Conservation (phyloP, 495 filamentous ascomycete species). For the Trichocladium uniseriatum region DNA sequence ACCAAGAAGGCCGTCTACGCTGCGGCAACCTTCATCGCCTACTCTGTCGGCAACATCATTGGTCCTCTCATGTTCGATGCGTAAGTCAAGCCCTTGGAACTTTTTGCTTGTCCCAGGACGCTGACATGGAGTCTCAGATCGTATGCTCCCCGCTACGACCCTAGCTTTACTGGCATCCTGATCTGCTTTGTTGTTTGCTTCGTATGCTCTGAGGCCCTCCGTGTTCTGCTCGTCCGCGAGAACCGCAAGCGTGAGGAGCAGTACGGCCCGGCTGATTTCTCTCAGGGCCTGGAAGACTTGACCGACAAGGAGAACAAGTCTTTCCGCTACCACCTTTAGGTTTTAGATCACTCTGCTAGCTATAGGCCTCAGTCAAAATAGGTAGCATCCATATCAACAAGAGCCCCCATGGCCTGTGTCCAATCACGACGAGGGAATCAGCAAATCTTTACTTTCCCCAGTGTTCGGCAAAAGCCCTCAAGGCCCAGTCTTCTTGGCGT, state of each 20-base stretch:
- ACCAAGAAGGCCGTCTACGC: conserved; percentile 8
- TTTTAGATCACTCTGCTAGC: too few relatives aligned
- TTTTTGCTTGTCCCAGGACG: too few relatives aligned
- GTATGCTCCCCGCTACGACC: conserved; percentile 5
- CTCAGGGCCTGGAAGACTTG: conserved; percentile 1
- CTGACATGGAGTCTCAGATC: background rate
- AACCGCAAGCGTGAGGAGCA: conserved; percentile 1
- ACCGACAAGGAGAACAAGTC: conserved; percentile 3
- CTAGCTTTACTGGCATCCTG: conserved; percentile 1
- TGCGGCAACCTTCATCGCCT: conserved; percentile 1
- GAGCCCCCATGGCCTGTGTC: too few relatives aligned
- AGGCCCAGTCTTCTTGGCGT: too few relatives aligned
- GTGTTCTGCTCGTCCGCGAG: background rate
- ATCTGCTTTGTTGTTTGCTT: conserved; percentile 3
- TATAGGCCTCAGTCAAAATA: too few relatives aligned
- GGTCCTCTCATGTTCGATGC: conserved; percentile 6
- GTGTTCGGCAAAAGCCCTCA: too few relatives aligned
- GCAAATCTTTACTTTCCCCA: too few relatives aligned
- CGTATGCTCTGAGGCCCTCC: background rate
- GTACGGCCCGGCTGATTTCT: background rate
- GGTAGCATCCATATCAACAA: too few relatives aligned
- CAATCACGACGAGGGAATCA: too few relatives aligned
- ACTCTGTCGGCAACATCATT: conserved; percentile 5
- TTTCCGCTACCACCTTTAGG: conserved; percentile 5
- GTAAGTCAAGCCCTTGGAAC: background rate